Conservation (phyloP, 139 green algal species). For the Chlorella sp. region DNA sequence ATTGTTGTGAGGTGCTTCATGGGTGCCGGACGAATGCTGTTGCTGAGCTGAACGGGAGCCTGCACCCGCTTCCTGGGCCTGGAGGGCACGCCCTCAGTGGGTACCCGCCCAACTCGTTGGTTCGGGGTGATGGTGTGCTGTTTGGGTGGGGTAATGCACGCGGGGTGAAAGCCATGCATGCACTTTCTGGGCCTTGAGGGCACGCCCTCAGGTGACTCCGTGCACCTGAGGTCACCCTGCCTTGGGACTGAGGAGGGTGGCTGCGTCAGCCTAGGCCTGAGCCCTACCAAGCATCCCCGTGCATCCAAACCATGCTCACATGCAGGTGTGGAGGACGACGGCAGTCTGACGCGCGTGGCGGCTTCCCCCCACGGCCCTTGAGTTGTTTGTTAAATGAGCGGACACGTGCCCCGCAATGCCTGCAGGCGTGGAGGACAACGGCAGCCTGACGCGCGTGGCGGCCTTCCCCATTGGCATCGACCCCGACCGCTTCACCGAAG, state of each 20-base stretch:
- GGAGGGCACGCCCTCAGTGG: too few relatives aligned
- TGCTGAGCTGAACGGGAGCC: neutral
- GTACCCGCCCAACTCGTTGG: too few relatives aligned
- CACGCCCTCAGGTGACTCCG: too few relatives aligned
- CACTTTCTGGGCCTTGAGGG: neutral
- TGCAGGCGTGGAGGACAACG: slow-evolving; percentile 95
- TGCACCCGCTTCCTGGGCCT: neutral
- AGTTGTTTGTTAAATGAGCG: slow-evolving; percentile 64
- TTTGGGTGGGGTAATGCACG: too few relatives aligned
- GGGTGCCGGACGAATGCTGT: neutral
- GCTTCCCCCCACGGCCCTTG: too few relatives aligned
- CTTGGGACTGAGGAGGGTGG: too few relatives aligned
- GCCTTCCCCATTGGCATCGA: slow-evolving; percentile 99
- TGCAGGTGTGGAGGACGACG: slow-evolving; percentile 91
- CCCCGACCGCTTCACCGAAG: slow-evolving; percentile 91
- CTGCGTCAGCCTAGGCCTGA: too few relatives aligned
- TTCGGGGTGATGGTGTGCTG: too few relatives aligned
- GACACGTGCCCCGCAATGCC: neutral
- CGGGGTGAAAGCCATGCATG: too few relatives aligned
- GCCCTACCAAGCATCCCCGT: too few relatives aligned
- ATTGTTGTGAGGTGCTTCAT: too few relatives aligned
- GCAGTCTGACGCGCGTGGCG: slow-evolving; percentile 76
- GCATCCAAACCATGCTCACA: neutral
- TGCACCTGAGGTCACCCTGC: too few relatives aligned
- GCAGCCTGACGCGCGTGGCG: slow-evolving; percentile 81